Conservation (phyloP, 495 filamentous ascomycete species). For the Neurospora sp. region DNA sequence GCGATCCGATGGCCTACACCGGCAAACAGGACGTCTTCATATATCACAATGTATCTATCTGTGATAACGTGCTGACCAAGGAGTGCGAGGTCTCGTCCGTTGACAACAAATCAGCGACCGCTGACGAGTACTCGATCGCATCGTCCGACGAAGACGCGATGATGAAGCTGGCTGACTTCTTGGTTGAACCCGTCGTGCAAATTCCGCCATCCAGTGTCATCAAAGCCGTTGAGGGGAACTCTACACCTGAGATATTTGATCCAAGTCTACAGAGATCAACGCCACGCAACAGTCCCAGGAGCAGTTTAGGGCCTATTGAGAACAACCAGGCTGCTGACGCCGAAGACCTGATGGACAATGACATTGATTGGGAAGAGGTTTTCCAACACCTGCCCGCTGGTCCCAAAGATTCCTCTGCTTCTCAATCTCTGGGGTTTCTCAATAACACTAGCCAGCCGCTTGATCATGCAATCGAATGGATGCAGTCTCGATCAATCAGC, state of each 20-base stretch:
- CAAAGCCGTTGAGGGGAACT: not conserved
- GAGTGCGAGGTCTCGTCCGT: not conserved
- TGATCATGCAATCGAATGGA: not conserved
- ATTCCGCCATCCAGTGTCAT: conserved; percentile 9
- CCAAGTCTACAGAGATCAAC: conserved; percentile 6
- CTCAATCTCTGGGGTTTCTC: not conserved
- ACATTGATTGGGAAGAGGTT: conserved; percentile 28
- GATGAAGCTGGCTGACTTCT: not conserved
- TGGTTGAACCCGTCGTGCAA: not conserved
- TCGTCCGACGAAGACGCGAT: conserved; percentile 9
- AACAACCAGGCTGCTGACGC: not conserved
- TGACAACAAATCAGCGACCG: not conserved
- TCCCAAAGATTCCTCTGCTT: not conserved
- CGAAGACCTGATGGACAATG: conserved; percentile 24
- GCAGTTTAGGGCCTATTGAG: too few species aligned
- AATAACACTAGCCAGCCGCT: not conserved
- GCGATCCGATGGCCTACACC: not conserved
- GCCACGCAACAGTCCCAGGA: not conserved
- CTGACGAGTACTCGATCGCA: conserved; percentile 2
- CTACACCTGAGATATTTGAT: conserved; percentile 4
- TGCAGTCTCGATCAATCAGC: not conserved
- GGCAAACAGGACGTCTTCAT: not conserved
- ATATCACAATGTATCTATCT: not conserved
- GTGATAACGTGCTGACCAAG: not conserved
- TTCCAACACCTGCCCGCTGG: conserved; percentile 8